Evolutionary conservation across 108 stramenopile species (phyloP).

Genomic region (Discostella pseudostelligera): DNA sequence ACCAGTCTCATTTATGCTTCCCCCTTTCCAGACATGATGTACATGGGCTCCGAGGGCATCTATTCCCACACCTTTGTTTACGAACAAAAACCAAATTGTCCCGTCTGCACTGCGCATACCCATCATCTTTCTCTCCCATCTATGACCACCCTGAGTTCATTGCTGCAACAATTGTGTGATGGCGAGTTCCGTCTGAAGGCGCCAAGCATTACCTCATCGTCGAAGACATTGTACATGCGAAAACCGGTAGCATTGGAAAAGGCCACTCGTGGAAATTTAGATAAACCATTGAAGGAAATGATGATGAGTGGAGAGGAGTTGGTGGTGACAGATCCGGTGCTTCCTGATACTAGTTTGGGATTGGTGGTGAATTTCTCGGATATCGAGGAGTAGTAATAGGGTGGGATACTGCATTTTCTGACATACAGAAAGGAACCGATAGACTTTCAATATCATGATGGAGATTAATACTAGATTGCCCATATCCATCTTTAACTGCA

Average conservation of each 20-base stretch:
- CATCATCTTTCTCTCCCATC: conserved; percentile 55
- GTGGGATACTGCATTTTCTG: too few relatives aligned
- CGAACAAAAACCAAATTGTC: conserved; percentile 85
- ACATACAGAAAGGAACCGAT: too few relatives aligned
- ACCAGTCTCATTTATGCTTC: neutral
- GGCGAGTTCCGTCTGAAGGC: conserved; percentile 81
- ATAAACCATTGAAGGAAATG: conserved; percentile 83
- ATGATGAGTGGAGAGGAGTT: conserved; percentile 86
- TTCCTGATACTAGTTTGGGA: conserved; percentile 50
- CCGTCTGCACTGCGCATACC: conserved; percentile 74
- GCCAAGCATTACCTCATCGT: conserved; percentile 77
- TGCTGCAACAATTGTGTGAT: conserved; percentile 76
- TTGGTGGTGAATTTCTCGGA: conserved; percentile 35
- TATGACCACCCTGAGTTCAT: conserved; percentile 61
- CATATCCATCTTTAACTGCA: too few relatives aligned
- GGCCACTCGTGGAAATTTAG: conserved; percentile 84
- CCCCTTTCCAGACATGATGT: conserved; percentile 72
- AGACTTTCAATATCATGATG: too few relatives aligned
- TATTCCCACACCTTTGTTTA: conserved; percentile 91
- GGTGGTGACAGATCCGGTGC: conserved; percentile 87
- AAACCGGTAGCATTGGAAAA: conserved; percentile 86
- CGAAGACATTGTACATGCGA: conserved; percentile 90
- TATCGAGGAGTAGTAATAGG: neutral
- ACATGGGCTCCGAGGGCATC: conserved; percentile 84
- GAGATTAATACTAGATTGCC: too few relatives aligned